These are phyloP conservation scores for Pichia cactophila DNA, from an alignment of 1,139 yeast species.

Conservation along the genomic window DNA sequence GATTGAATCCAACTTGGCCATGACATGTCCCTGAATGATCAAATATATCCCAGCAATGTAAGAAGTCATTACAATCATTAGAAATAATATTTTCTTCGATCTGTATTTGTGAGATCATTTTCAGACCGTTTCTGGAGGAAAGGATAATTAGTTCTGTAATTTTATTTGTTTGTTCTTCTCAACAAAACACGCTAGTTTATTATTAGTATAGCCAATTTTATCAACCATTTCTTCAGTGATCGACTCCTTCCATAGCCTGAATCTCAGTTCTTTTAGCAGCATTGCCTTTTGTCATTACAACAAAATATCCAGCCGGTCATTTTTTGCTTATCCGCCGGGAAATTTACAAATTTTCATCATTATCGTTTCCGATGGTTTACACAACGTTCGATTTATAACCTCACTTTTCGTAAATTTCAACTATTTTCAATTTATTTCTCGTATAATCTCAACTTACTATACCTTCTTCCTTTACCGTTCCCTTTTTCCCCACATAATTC, in stretches of 20 bases:
- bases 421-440: slow-evolving; percentile 78
- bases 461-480: slow-evolving; percentile 35
- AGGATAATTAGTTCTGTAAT: slow-evolving; percentile 19
- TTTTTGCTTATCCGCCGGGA: slow-evolving; percentile 14
- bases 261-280: slow-evolving; percentile 13
- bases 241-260: slow-evolving; percentile 10
- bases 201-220: slow-evolving; percentile 22
- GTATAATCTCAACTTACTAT: slow-evolving; percentile 66
- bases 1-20: slow-evolving; percentile 25
- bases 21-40: slow-evolving; percentile 8
- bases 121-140: slow-evolving; percentile 3
- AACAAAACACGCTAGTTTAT: slow-evolving; percentile 8
- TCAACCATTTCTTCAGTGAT: slow-evolving; percentile 15
- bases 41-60: slow-evolving; percentile 20
- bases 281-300: slow-evolving; percentile 22
- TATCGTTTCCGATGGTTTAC: slow-evolving; percentile 20
- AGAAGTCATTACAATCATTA: slow-evolving; percentile 15
- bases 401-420: slow-evolving; percentile 58
- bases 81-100: slow-evolving; percentile 13
- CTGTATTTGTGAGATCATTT: neutral
- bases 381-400: slow-evolving; percentile 20
- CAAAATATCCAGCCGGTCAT: slow-evolving; percentile 24
- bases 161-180: neutral
- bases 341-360: slow-evolving; percentile 23
- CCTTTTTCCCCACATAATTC: too few relatives aligned